Conservation (phyloP, 129 eudicot genomes). For the Saussurea involucrata region DNA sequence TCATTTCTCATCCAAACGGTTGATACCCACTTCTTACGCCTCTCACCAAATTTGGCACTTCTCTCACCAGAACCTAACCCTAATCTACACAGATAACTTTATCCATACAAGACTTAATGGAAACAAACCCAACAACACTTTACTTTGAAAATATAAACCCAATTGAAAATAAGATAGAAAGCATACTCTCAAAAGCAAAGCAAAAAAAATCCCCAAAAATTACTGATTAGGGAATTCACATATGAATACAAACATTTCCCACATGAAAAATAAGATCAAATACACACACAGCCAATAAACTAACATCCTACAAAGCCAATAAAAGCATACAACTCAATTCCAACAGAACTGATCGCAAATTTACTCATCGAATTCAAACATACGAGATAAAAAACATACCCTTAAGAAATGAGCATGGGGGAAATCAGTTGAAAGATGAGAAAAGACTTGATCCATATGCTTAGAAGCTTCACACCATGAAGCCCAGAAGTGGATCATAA, state of each 20-base stretch:
- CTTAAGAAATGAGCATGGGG: slow-evolving; percentile 79
- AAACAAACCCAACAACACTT: too few species aligned
- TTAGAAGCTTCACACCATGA: slow-evolving; percentile 98
- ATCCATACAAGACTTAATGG: too few species aligned
- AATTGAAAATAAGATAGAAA: too few species aligned
- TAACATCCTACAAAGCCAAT: background rate
- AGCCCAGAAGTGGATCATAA: slow-evolving; percentile 92
- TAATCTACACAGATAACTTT: too few species aligned
- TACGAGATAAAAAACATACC: slow-evolving; percentile 26
- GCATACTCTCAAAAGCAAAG: too few species aligned
- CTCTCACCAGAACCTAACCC: too few species aligned
- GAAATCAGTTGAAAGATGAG: slow-evolving; percentile 90
- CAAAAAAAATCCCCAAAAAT: too few species aligned
- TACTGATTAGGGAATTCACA: too few species aligned
- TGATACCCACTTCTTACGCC: too few species aligned
- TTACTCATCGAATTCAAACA: background rate
- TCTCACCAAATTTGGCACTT: too few species aligned
- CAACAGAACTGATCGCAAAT: background rate
- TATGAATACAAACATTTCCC: background rate
- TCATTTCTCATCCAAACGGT: too few species aligned
- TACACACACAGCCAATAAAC: background rate
- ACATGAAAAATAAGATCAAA: background rate
- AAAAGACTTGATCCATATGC: slow-evolving; percentile 97
- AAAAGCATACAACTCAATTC: background rate
- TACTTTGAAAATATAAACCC: slow-evolving; percentile 33